Evolutionary conservation across 768 basidiomycete species (phyloP).

Genomic region (Lepiota venenata): DNA sequence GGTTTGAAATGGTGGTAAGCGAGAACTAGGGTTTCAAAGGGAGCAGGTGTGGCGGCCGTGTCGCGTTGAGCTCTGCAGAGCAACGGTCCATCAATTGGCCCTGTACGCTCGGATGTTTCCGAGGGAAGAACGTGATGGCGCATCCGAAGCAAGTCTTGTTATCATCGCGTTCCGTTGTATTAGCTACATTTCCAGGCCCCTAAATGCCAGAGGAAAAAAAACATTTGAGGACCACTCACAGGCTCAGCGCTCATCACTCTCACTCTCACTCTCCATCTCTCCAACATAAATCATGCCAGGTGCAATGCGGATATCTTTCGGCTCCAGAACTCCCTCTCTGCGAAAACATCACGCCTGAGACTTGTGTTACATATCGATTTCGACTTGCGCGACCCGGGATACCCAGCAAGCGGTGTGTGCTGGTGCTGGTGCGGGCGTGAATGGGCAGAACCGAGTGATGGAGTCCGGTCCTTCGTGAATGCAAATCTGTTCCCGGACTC

Average conservation of each 20-base stretch:
- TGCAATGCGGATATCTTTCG: slow-evolving; percentile 57
- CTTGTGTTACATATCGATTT: background rate
- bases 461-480: background rate
- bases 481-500: too few species aligned
- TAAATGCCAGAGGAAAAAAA: background rate
- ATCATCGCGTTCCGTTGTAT: too few species aligned
- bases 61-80: slow-evolving; percentile 60
- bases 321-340: slow-evolving; percentile 6
- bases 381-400: background rate
- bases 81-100: slow-evolving; percentile 95
- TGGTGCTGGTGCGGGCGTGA: too few species aligned
- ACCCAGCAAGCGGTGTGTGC: background rate
- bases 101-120: too few species aligned
- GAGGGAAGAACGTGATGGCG: too few species aligned
- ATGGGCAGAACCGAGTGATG: background rate
- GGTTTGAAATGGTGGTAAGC: slow-evolving; percentile 24
- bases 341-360: too few species aligned
- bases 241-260: slow-evolving; percentile 75
- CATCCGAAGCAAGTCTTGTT: too few species aligned
- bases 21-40: slow-evolving; percentile 19
- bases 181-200: too few species aligned
- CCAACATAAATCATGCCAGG: slow-evolving; percentile 61
- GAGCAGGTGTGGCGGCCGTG: slow-evolving; percentile 12
- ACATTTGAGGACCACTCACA: too few species aligned
- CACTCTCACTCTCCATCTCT: slow-evolving; percentile 77